Evolutionary conservation across 306 rosid species (phyloP), one percentile per base, ranked within the genome.

Genomic region (Elaeagnus macrophylla): DNA sequence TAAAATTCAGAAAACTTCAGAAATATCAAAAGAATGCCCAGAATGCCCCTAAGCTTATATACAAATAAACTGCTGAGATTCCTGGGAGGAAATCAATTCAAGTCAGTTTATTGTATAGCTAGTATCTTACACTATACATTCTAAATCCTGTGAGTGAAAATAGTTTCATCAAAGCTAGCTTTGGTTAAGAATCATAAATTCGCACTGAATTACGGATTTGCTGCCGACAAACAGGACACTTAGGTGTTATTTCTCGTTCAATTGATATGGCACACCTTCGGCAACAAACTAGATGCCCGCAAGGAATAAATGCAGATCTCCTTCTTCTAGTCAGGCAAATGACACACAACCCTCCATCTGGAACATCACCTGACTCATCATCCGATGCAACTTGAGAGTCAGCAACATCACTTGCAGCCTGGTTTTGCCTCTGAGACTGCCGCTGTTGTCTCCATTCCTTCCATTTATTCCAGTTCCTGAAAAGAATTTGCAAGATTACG

Each of bases 201-300:
- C 93, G 89, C 56, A 86, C 75, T 1, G 93, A 82, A 57, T 64
- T 60, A 10, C 69, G 86, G 57, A 91, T 79, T 61, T 74, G 84
- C 74, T 82, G 94, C 52, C 97, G 85, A 66, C 97, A 86, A 56
- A 86, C 85, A 0, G 97, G 97, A 39, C 97, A 91, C 55, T 84
- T 91, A 13, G 96, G 97, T 37, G 87, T 40, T 19, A 67, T 61
- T 55, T 77, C 86, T 2, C 66, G 74, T 67, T 75, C 94, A 51
- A 91, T 75, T n/a, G 95, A 78, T 17, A 74, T 56, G 64, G 87
- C 81, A 61, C 96, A 91, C 41, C 53, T 66, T 47, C 72, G 85
- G 78, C 97, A 91, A 48, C 97, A 86, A 41, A 86, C 96, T 35
- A 82, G 74, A 75, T 86, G 97, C 38, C 95, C 97, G 20, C 95